Evolutionary conservation across 495 filamentous ascomycete species (phyloP).

Genomic region (Aspergillus funiculosus): DNA sequence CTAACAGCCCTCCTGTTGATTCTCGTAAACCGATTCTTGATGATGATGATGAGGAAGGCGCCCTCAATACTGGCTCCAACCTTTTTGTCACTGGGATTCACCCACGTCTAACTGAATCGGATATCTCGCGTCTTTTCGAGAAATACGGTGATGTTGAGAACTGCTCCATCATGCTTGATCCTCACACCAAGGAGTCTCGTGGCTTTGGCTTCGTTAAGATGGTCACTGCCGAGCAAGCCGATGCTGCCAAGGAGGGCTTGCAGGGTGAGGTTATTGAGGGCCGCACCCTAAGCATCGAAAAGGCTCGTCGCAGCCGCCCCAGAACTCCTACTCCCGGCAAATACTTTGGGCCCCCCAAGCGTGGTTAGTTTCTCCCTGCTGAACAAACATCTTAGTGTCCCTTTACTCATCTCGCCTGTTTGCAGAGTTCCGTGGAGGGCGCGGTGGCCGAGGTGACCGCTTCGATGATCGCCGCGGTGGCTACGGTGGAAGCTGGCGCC

Average conservation of each 20-base stretch:
- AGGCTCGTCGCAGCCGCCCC: slow-evolving; percentile 88
- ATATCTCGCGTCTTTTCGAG: slow-evolving; percentile 91
- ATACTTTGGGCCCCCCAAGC: slow-evolving; percentile 98
- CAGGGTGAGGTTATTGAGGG: slow-evolving; percentile 95
- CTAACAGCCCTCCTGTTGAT: slow-evolving; percentile 30
- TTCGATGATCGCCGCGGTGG: slow-evolving; percentile 56
- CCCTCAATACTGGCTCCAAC: slow-evolving; percentile 90
- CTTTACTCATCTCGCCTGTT: not conserved
- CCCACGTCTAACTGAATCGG: slow-evolving; percentile 82
- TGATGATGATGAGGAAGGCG: slow-evolving; percentile 73
- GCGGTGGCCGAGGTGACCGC: slow-evolving; percentile 36
- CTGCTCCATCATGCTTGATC: slow-evolving; percentile 99
- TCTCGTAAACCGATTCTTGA: slow-evolving; percentile 43
- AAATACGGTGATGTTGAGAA: slow-evolving; percentile 98
- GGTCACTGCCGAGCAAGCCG: slow-evolving; percentile 85
- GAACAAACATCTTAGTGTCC: slow-evolving; percentile 18
- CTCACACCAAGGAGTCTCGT: slow-evolving; percentile 95
- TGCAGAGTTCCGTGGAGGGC: slow-evolving; percentile 53
- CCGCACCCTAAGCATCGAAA: slow-evolving; percentile 96
- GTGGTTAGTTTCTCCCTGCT: slow-evolving; percentile 60
- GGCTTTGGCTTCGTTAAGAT: slow-evolving; percentile 99
- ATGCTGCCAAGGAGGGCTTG: slow-evolving; percentile 92
- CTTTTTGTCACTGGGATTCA: slow-evolving; percentile 99
- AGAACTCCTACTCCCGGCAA: slow-evolving; percentile 97
- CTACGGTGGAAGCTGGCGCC: slow-evolving; percentile 46